A percentile compares a stretch with the other conserved stretches of the same genome.
Conservation (phyloP, 2,329 filamentous ascomycete species). For the Fusarium dimerum region DNA sequence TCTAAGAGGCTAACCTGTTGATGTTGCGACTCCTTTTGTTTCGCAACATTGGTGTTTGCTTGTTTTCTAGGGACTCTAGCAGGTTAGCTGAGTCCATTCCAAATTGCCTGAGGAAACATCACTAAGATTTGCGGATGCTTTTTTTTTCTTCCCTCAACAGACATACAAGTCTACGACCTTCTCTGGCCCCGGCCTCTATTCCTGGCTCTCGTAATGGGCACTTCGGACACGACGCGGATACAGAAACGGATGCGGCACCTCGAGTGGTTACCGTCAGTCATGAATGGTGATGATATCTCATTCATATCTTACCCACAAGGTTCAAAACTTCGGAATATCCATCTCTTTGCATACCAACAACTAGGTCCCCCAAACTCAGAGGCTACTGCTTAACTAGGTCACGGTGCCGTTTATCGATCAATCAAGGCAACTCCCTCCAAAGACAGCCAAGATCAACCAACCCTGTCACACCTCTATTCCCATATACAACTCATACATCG, state of each 20-base stretch:
- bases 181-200: slow-evolving; percentile 10
- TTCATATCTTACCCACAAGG: slow-evolving; percentile 9
- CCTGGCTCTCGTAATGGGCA: slow-evolving; percentile 2
- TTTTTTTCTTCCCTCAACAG: slow-evolving; percentile 14
- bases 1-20: slow-evolving; percentile 62
- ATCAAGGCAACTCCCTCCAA: slow-evolving; percentile 3
- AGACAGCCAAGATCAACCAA: not conserved
- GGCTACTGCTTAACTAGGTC: slow-evolving; percentile 23
- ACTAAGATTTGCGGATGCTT: slow-evolving; percentile 29
- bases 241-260: too few relatives aligned
- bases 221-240: not conserved
- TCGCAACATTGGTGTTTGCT: too few relatives aligned
- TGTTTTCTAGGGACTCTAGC: slow-evolving; percentile 51
- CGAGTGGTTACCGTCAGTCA: too few relatives aligned
- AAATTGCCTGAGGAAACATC: slow-evolving; percentile 24
- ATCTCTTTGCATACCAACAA: slow-evolving; percentile 4
- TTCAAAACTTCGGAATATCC: slow-evolving; percentile 15
- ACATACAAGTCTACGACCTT: slow-evolving; percentile 27
- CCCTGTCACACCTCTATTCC: not conserved
- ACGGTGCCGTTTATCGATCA: slow-evolving; percentile 30
- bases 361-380: not conserved
- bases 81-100: slow-evolving; percentile 37
- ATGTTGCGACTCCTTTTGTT: slow-evolving; percentile 36
- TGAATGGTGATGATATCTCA: slow-evolving; percentile 6
- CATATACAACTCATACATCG: not conserved